Conservation (phyloP, 1,284 basidiomycete species). For the Ceratobasidium sp. region DNA sequence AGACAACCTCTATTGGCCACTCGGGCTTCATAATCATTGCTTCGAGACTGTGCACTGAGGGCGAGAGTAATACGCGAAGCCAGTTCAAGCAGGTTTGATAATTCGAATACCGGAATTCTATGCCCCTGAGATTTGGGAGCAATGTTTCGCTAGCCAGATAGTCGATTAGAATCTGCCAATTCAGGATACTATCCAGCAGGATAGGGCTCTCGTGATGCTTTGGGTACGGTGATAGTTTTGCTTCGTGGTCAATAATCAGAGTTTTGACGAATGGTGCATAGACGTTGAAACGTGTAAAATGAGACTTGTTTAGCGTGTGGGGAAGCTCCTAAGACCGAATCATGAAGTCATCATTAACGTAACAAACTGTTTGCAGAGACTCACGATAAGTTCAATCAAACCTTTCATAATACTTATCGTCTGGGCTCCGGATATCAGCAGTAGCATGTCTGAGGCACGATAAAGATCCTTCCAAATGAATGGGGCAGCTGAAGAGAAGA, state of each 20-base stretch:
- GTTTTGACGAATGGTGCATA: background rate
- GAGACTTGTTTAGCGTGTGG: background rate
- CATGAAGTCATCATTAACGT: background rate
- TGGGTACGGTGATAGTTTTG: background rate
- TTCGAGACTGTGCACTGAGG: background rate
- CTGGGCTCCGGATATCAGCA: background rate
- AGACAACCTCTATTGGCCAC: background rate
- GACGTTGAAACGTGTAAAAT: background rate
- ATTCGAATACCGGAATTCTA: background rate
- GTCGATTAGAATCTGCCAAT: conserved; percentile 4
- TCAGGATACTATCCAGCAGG: background rate
- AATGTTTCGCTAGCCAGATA: background rate
- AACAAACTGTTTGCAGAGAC: background rate
- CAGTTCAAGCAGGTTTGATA: background rate
- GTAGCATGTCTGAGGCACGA: background rate
- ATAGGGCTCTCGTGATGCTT: background rate
- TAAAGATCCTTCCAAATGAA: background rate
- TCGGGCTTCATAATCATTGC: background rate
- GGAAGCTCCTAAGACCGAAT: background rate
- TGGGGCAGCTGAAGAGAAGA: background rate
- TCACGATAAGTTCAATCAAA: background rate
- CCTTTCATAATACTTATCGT: background rate
- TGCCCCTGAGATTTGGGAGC: background rate
- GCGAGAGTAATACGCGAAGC: background rate
- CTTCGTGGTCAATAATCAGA: background rate